phyloP scores from a whole-genome alignment of 106 monocot genomes.

The Dendrobium officinale region DNA sequence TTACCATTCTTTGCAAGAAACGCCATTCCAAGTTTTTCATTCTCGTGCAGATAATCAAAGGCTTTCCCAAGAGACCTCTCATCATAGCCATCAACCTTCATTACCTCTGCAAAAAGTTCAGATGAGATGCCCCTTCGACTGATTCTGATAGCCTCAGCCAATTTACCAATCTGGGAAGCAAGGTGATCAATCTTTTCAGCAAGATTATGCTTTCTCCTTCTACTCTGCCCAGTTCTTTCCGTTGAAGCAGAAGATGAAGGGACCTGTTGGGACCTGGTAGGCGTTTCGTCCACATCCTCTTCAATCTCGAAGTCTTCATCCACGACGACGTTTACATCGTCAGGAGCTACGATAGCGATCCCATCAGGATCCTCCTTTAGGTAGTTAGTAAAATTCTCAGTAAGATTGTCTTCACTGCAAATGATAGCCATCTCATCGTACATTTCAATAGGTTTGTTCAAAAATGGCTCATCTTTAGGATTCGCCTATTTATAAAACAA shows the following conservation, averaged over 20 bases:
- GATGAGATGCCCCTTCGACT: slow-evolving; percentile 13
- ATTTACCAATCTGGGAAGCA: slow-evolving; percentile 19
- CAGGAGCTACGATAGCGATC: neutral
- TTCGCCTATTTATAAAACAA: slow-evolving; percentile 8
- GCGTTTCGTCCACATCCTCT: slow-evolving; percentile 6
- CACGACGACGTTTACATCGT: slow-evolving; percentile 17
- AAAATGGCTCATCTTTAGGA: slow-evolving; percentile 27
- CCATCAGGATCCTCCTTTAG: slow-evolving; percentile 6
- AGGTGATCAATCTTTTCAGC: slow-evolving; percentile 12
- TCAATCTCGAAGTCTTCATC: slow-evolving; percentile 18
- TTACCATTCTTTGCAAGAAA: slow-evolving; percentile 22
- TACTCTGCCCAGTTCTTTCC: slow-evolving; percentile 11
- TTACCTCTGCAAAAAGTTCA: slow-evolving; percentile 21
- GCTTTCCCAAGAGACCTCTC: slow-evolving; percentile 19
- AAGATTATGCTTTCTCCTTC: slow-evolving; percentile 7
- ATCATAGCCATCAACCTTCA: slow-evolving; percentile 24
- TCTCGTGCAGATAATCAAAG: slow-evolving; percentile 20
- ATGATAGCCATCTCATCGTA: slow-evolving; percentile 25
- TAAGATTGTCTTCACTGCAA: slow-evolving; percentile 10
- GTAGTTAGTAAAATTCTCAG: neutral
- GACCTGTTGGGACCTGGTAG: slow-evolving; percentile 12
- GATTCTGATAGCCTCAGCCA: slow-evolving; percentile 20
- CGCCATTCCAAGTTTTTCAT: slow-evolving; percentile 18
- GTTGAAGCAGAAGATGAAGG: slow-evolving; percentile 20
- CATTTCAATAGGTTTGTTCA: slow-evolving; percentile 29